Conservation (phyloP, 1,284 basidiomycete species). For the Sporisorium scitamineum region DNA sequence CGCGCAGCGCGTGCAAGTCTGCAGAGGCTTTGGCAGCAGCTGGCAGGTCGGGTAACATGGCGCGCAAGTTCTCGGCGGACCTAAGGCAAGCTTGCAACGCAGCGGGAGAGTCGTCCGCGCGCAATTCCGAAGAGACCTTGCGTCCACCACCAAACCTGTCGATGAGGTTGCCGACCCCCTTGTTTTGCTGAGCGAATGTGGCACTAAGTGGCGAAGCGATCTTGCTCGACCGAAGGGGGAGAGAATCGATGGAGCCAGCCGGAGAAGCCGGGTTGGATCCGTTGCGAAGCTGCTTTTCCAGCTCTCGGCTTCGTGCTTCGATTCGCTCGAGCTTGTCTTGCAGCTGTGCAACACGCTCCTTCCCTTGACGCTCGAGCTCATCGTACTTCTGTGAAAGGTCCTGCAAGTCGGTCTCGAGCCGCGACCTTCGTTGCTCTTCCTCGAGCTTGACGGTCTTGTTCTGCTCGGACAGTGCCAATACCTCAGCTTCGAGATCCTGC, state of each 20-base stretch:
- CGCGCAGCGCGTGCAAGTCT: slow-evolving; percentile 31
- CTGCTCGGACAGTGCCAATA: slow-evolving; percentile 13
- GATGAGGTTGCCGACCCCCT: slow-evolving; percentile 43
- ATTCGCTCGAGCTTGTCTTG: slow-evolving; percentile 19
- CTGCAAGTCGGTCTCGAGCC: slow-evolving; percentile 21
- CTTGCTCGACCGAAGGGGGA: slow-evolving; percentile 19
- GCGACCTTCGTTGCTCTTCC: background rate
- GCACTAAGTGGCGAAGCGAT: slow-evolving; percentile 12
- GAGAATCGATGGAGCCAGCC: slow-evolving; percentile 12
- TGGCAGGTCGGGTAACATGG: slow-evolving; percentile 35
- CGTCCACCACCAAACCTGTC: slow-evolving; percentile 44
- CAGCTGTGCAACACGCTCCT: slow-evolving; percentile 22
- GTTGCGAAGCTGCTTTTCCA: slow-evolving; percentile 27
- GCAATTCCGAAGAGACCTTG: slow-evolving; percentile 19
- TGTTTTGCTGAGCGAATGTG: slow-evolving; percentile 23
- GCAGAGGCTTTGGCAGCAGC: slow-evolving; percentile 33
- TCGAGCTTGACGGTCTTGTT: slow-evolving; percentile 10
- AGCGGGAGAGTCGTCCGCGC: slow-evolving; percentile 26
- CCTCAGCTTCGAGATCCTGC: slow-evolving; percentile 22
- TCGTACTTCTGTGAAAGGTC: slow-evolving; percentile 14
- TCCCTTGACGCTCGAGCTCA: slow-evolving; percentile 13
- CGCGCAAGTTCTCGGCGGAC: slow-evolving; percentile 24
- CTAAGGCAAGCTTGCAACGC: slow-evolving; percentile 30
- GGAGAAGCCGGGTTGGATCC: slow-evolving; percentile 20
- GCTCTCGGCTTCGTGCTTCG: slow-evolving; percentile 20